Evolutionary conservation across 2,329 filamentous ascomycete genomes (phyloP).

Genomic region (Alternaria infectoria): DNA sequence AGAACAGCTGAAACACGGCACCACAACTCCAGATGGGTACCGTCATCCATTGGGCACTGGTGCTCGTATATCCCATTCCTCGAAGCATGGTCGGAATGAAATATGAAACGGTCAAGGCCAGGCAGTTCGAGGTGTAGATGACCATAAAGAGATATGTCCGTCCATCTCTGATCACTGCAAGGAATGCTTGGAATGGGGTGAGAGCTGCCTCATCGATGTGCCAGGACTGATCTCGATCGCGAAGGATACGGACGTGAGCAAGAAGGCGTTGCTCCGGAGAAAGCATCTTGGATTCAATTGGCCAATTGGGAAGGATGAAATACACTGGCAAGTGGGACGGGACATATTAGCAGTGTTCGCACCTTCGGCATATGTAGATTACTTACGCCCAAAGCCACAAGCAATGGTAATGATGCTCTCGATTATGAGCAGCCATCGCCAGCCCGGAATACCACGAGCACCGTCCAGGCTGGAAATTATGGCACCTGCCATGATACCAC

Average conservation of each 20-base stretch:
- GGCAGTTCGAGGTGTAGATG: constrained; percentile 1
- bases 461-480: constrained; percentile 7
- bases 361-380: not conserved
- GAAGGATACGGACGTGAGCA: constrained; percentile 4
- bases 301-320: constrained; percentile 2
- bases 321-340: not conserved
- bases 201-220: not conserved
- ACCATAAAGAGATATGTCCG: constrained; percentile 6
- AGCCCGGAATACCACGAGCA: constrained; percentile 2
- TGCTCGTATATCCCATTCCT: constrained; percentile 4
- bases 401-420: constrained; percentile 1
- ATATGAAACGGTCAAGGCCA: constrained; percentile 1
- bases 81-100: constrained; percentile 12
- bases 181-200: not conserved
- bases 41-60: constrained; percentile 13
- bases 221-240: not conserved
- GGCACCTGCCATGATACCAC: constrained; percentile 8
- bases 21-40: constrained; percentile 39
- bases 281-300: not conserved
- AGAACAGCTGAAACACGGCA: constrained; percentile 29
- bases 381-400: not conserved
- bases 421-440: constrained; percentile 2
- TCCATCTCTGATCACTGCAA: not conserved
- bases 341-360: not conserved
- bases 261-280: not conserved